Percentiles rank a stretch among this genome's conserved stretches.
Conservation (phyloP, 306 rosid genomes). For the Quercus ilex region DNA sequence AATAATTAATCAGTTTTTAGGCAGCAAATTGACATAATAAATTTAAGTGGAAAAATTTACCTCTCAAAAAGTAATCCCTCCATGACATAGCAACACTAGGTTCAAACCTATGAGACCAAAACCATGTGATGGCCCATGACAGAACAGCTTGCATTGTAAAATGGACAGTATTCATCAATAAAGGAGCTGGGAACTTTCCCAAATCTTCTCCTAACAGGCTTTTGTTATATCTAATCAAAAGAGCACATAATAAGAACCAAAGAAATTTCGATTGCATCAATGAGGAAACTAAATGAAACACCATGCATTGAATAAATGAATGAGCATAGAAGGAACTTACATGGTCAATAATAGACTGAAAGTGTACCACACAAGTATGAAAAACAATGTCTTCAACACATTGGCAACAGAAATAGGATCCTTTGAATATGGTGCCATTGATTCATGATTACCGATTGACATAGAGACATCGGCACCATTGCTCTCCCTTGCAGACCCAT, state of each 20-base stretch:
- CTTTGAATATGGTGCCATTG: conserved; percentile 23
- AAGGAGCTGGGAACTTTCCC: conserved; percentile 98
- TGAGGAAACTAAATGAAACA: conserved; percentile 3
- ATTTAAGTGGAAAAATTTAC: conserved; percentile 42
- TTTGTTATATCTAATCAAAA: conserved; percentile 82
- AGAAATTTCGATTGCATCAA: neutral
- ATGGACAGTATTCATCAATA: conserved; percentile 86
- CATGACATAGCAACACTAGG: conserved; percentile 72
- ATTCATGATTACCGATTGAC: conserved; percentile 35
- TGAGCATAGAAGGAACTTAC: conserved; percentile 55
- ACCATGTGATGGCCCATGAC: conserved; percentile 77
- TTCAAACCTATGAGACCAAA: conserved; percentile 78
- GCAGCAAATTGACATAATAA: conserved; percentile 10
- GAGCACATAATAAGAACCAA: conserved; percentile 17
- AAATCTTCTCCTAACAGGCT: conserved; percentile 81
- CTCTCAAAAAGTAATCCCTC: conserved; percentile 85
- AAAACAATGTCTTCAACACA: conserved; percentile 81
- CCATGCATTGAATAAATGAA: conserved; percentile 3
- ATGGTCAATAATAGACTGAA: conserved; percentile 91
- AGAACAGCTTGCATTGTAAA: conserved; percentile 88
- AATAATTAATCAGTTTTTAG: neutral
- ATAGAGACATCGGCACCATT: conserved; percentile 26
- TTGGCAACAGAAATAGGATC: conserved; percentile 42
- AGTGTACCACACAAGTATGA: conserved; percentile 82
- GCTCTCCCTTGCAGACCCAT: conserved; percentile 37